phyloP scores from a whole-genome alignment of 2,329 filamentous ascomycete genomes.

The Cladophialophora immunda region DNA sequence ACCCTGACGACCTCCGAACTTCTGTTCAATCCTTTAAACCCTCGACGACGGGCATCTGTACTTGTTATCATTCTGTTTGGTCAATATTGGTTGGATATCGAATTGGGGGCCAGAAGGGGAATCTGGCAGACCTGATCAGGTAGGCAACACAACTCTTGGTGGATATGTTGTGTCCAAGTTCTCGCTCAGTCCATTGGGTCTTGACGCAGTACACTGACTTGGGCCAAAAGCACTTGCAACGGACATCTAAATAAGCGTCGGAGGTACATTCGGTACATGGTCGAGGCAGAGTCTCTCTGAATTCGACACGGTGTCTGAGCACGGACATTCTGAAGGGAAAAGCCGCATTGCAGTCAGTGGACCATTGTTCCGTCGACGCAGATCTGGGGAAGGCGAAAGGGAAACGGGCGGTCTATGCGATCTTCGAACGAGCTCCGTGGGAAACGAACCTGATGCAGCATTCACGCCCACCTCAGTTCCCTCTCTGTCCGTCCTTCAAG shows the following conservation, averaged over 20 bases:
- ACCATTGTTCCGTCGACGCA: not conserved
- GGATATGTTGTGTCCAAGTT: constrained; percentile 33
- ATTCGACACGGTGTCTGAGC: constrained; percentile 24
- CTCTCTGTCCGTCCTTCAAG: constrained; percentile 40
- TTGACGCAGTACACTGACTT: constrained; percentile 31
- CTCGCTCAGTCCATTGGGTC: constrained; percentile 27
- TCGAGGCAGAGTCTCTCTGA: constrained; percentile 21
- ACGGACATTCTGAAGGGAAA: constrained; percentile 27
- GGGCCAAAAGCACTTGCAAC: constrained; percentile 33
- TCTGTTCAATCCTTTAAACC: constrained; percentile 19
- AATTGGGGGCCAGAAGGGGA: constrained; percentile 35
- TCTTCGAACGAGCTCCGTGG: constrained; percentile 1
- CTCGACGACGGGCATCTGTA: constrained; percentile 12
- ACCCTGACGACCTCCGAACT: constrained; percentile 14
- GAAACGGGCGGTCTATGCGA: constrained; percentile 18
- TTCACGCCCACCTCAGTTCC: constrained; percentile 37
- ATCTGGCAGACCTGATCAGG: constrained; percentile 29
- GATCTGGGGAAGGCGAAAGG: constrained; percentile 1
- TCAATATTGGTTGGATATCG: constrained; percentile 33
- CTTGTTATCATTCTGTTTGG: constrained; percentile 29
- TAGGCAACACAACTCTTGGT: constrained; percentile 30
- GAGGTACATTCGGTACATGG: constrained; percentile 34
- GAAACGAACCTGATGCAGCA: constrained; percentile 39
- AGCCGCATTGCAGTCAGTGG: constrained; percentile 4
- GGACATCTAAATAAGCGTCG: constrained; percentile 38